A percentile compares a stretch with the other conserved stretches of the same genome.
These are phyloP conservation scores for Ceratobasidium sp. DNA, from an alignment of 1,284 basidiomycete genomes.

Conservation along the genomic window DNA sequence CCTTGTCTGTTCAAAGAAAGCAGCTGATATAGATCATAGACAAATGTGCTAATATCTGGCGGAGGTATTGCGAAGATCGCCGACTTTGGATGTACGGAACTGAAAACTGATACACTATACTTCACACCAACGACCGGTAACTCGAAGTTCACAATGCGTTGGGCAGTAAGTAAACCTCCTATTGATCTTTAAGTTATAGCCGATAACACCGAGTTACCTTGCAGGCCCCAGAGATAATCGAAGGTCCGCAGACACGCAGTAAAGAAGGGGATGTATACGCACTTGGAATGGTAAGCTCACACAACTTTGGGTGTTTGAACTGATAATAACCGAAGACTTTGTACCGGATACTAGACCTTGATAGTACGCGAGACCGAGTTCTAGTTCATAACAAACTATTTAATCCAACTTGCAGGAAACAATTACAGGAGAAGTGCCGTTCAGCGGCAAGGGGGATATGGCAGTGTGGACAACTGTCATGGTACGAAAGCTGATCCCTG, in stretches of 20 bases:
- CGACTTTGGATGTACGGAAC: background rate
- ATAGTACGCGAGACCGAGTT: no score
- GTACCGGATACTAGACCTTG: no score
- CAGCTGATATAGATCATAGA: background rate
- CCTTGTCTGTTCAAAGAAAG: background rate
- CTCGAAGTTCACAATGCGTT: background rate
- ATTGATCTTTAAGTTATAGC: no score
- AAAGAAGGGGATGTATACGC: slow-evolving; percentile 11
- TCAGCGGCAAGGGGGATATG: no score
- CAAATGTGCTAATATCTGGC: slow-evolving; percentile 10
- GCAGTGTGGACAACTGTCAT: no score
- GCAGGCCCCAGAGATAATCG: background rate
- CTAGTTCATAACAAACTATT: no score
- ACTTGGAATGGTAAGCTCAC: no score
- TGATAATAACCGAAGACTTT: no score
- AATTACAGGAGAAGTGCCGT: no score
- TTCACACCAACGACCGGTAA: background rate
- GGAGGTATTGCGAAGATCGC: background rate
- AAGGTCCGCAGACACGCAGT: background rate
- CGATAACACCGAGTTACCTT: background rate
- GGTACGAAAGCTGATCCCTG: no score
- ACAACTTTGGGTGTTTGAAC: no score
- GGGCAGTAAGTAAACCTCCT: slow-evolving; percentile 3
- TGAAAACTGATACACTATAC: background rate
- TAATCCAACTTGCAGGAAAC: no score